These are phyloP conservation scores for Xylariaceae sp. DNA, from an alignment of 2,329 filamentous ascomycete genomes.

Conservation along the genomic window DNA sequence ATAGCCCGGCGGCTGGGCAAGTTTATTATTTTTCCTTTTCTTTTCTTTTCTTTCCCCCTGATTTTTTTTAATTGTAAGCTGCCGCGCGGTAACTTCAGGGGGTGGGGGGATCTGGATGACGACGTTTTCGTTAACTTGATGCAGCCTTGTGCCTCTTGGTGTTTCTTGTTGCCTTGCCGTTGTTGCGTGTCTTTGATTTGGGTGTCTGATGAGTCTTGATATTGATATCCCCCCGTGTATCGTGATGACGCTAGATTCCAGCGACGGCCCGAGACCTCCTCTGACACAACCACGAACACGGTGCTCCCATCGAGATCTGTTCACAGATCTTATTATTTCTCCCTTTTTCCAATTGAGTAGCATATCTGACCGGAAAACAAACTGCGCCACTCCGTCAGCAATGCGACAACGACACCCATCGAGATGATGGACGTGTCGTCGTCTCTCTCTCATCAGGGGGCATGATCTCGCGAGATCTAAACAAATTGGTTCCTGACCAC, in stretches of 20 bases:
- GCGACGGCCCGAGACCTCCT: conserved; percentile 3
- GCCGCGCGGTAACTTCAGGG: conserved; percentile 12
- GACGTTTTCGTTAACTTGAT: not conserved
- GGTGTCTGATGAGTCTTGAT: no score
- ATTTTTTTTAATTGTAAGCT: conserved; percentile 1
- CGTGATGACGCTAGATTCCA: not conserved
- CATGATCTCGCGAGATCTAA: conserved; percentile 7
- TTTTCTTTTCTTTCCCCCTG: not conserved
- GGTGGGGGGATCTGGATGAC: conserved; percentile 1
- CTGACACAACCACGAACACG: not conserved
- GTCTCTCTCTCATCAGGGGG: not conserved
- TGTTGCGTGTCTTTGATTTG: not conserved
- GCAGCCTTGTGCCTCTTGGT: no score
- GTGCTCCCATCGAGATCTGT: not conserved
- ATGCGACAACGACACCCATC: not conserved
- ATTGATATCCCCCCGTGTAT: not conserved
- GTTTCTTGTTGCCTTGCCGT: not conserved
- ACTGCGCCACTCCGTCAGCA: not conserved
- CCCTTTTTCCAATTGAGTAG: not conserved
- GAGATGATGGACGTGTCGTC: not conserved
- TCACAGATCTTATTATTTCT: not conserved
- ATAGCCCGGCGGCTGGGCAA: conserved; percentile 15
- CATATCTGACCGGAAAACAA: not conserved
- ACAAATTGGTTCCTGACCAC: not conserved
- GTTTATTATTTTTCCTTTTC: not conserved